Evolutionary conservation across 768 basidiomycete species (phyloP).

Genomic region (Pluteus cervinus): DNA sequence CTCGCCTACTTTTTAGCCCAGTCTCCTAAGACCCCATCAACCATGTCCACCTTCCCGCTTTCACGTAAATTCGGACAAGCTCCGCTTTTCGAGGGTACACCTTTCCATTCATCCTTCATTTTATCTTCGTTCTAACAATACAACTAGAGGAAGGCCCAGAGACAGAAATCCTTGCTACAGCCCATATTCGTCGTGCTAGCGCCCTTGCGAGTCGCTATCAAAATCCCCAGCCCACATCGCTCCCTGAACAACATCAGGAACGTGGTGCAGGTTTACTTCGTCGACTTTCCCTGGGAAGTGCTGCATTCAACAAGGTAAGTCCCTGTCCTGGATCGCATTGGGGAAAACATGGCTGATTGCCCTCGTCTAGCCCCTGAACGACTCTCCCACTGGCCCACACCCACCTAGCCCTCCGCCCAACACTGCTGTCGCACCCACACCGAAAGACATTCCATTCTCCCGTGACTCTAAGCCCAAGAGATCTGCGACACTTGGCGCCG

Average conservation of each 20-base stretch:
- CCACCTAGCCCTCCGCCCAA: conserved; percentile 49
- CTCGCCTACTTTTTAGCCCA: conserved; percentile 63
- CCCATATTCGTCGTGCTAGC: conserved; percentile 60
- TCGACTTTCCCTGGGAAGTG: conserved; percentile 64
- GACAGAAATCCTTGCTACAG: conserved; percentile 33
- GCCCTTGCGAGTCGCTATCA: conserved; percentile 51
- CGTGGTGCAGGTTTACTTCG: conserved; percentile 68
- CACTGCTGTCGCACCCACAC: conserved; percentile 35
- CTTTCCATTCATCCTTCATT: not conserved
- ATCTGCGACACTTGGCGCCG: conserved; percentile 52
- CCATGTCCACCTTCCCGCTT: conserved; percentile 54
- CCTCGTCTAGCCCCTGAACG: conserved; percentile 20
- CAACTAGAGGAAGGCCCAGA: conserved; percentile 31
- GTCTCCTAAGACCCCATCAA: conserved; percentile 47
- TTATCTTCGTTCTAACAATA: not conserved
- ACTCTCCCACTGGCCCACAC: conserved; percentile 20
- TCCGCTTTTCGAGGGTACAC: conserved; percentile 59
- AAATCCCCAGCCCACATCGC: conserved; percentile 26
- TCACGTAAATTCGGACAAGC: conserved; percentile 46
- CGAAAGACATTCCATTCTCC: conserved; percentile 20
- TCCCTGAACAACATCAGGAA: conserved; percentile 49
- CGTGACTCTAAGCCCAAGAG: conserved; percentile 39
- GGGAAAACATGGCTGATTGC: conserved; percentile 9
- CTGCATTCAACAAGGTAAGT: conserved; percentile 52
- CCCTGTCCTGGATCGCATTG: conserved; percentile 2